Evolutionary conservation across 495 filamentous ascomycete genomes (phyloP), one percentile per base, ranked within the genome.

Genomic region (Podospora comata): DNA sequence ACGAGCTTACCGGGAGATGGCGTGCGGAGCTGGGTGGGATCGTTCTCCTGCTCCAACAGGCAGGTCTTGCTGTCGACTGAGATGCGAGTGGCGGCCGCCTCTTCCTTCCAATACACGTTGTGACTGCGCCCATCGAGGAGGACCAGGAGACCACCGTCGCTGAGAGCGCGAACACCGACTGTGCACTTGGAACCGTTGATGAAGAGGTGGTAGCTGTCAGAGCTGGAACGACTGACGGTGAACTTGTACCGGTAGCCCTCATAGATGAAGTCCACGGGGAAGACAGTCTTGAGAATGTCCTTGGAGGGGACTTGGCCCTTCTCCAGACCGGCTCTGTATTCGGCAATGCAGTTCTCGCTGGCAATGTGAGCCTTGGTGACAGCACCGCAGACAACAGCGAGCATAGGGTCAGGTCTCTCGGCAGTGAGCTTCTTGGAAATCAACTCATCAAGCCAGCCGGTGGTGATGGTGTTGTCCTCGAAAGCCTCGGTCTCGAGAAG

Each of bases 21-120:
- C 11, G 94, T 92, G 58, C 95, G 91, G 32, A 99, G 88, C 78
- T 99, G 95, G 9, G 95, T 99, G 11, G 95, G 95, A 77, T 99
- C 95, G 78, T 97, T 99, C 85, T 99, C 95, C 78, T 98, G 94
- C 84, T 99, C 95, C 23, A 99, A 87, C 68, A 99, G 82, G 77
- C 94, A 97, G 19, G 95, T 98, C 86, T 97, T 99, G 81, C 92
- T 90, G 74, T 99, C 96, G 16, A 99, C 94, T 48, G 93, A 97
- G 68, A 99, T 81, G 76, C 95, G 92, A 59, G 94, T 97, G 16
- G 96, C 95, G 65, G 92, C 93, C 54, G 93, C 91, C 80, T 99
- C 95, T 77, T 99, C 95, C 77, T 97, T 97, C 96, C 96, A 98
- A 88, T 99, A 99, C 56, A 97, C 88, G 78, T 95, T 99, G 87